Percentiles rank a stretch among this genome's conserved stretches.
Conservation (phyloP, 495 filamentous ascomycete species). For the Hypoxylon fragiforme region DNA sequence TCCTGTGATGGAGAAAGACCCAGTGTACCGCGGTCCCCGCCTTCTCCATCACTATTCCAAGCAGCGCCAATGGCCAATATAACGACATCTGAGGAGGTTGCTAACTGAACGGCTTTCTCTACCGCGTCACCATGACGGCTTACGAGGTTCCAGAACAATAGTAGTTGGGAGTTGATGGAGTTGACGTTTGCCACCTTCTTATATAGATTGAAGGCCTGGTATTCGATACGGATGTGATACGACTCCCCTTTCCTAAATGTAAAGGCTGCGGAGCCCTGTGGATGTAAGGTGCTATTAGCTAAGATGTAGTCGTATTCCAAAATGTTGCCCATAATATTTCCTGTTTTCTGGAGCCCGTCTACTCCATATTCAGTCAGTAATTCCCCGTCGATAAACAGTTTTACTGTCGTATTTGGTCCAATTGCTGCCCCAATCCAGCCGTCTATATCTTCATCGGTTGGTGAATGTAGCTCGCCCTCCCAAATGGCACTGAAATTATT, state of each 20-base stretch:
- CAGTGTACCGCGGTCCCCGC: slow-evolving; percentile 47
- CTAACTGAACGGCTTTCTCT: slow-evolving; percentile 41
- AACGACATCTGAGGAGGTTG: slow-evolving; percentile 43
- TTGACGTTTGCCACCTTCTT: slow-evolving; percentile 45
- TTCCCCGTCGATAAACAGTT: slow-evolving; percentile 41
- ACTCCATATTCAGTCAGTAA: slow-evolving; percentile 22
- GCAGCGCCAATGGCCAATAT: slow-evolving; percentile 47
- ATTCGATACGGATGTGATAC: slow-evolving; percentile 48
- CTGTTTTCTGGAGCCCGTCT: slow-evolving; percentile 26
- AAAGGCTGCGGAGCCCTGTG: slow-evolving; percentile 42
- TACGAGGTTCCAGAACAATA: slow-evolving; percentile 53
- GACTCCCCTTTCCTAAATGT: slow-evolving; percentile 38
- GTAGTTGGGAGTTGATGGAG: slow-evolving; percentile 48
- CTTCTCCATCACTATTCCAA: slow-evolving; percentile 52
- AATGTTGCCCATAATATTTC: slow-evolving; percentile 38
- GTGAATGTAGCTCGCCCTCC: slow-evolving; percentile 44
- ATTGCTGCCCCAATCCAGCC: slow-evolving; percentile 43
- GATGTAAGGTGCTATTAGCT: slow-evolving; percentile 36
- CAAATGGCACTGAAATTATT: slow-evolving; percentile 51
- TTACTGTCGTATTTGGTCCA: slow-evolving; percentile 43
- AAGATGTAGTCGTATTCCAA: slow-evolving; percentile 36
- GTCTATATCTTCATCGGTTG: slow-evolving; percentile 42
- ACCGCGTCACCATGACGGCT: slow-evolving; percentile 38
- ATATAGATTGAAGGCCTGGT: slow-evolving; percentile 49
- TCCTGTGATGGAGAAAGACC: slow-evolving; percentile 41